A percentile compares a stretch with the other conserved stretches of the same genome.
These are phyloP conservation scores for Saccharomyces hybrid DNA, from an alignment of 1,139 yeast genomes.

Conservation along the genomic window DNA sequence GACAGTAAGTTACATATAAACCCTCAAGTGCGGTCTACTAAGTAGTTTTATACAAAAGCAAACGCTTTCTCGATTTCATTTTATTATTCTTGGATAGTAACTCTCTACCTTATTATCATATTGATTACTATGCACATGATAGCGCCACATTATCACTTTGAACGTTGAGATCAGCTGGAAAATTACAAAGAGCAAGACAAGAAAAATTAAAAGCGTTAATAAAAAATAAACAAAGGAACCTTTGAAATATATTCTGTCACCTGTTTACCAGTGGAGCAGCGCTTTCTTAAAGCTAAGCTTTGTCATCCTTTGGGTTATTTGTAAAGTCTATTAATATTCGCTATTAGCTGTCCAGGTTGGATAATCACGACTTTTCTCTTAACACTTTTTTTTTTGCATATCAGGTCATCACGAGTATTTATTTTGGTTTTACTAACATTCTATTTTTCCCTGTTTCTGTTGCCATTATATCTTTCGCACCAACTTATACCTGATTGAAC, in stretches of 20 bases:
- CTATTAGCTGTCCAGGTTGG: neutral
- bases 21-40: neutral
- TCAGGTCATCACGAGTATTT: neutral
- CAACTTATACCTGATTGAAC: neutral
- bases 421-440: neutral
- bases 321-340: neutral
- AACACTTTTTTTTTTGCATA: neutral
- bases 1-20: constrained; percentile 10
- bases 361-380: neutral
- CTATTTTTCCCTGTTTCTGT: neutral
- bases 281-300: neutral
- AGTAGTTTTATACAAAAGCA: constrained; percentile 2
- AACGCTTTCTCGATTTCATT: neutral
- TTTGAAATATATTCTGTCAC: neutral
- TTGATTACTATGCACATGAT: neutral
- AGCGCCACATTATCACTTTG: neutral
- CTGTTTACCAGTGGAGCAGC: neutral
- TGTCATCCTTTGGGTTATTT: neutral
- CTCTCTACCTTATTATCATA: neutral
- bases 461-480: neutral
- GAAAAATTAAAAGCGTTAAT: neutral
- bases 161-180: neutral
- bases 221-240: neutral
- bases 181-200: neutral
- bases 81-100: too few species aligned